Evolutionary conservation across 331 rosid genomes (phyloP).

Genomic region (Acacia pycnantha): DNA sequence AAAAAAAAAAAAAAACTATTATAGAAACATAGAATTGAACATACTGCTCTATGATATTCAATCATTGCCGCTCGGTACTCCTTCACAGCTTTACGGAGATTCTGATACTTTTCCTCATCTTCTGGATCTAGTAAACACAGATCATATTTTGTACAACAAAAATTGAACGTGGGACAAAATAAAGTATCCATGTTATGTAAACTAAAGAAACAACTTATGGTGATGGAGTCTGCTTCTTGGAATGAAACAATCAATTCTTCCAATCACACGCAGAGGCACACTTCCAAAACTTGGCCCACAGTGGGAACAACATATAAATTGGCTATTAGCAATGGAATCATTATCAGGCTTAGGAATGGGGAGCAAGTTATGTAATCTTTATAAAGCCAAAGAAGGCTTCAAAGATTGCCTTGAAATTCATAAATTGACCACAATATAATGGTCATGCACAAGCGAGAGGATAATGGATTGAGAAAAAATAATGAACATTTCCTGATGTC

Average conservation of each 20-base stretch:
- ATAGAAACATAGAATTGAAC: conserved; percentile 32
- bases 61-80: conserved; percentile 62
- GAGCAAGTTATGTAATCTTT: not conserved
- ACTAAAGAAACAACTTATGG: conserved; percentile 1
- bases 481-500: not conserved
- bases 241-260: conserved; percentile 18
- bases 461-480: not conserved
- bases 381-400: not conserved
- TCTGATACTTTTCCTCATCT: conserved; percentile 61
- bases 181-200: conserved; percentile 1
- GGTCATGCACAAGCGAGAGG: not conserved
- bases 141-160: conserved; percentile 11
- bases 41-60: conserved; percentile 77
- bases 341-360: not conserved
- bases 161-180: conserved; percentile 12
- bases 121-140: conserved; percentile 49
- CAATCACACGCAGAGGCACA: not conserved
- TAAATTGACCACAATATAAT: not conserved
- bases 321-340: not conserved
- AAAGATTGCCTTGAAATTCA: conserved; percentile 14
- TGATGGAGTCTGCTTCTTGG: conserved; percentile 6
- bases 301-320: conserved; percentile 15
- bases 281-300: not conserved
- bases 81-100: conserved; percentile 69
- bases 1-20: conserved; percentile 28